Conservation (phyloP, 768 basidiomycete species). For the Hydnomerulius pinastri region DNA sequence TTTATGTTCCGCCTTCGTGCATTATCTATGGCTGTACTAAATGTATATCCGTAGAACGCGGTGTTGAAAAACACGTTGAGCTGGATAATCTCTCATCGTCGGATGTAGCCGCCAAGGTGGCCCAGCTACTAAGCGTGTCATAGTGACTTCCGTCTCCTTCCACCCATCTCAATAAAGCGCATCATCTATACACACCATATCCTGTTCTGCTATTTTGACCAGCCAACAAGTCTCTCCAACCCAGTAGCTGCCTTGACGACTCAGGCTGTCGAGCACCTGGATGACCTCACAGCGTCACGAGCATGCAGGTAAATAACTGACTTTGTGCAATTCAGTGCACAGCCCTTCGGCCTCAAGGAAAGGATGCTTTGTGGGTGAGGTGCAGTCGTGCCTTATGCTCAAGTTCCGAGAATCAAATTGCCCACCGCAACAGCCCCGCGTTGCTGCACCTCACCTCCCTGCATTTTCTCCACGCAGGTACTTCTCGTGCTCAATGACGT, state of each 20-base stretch:
- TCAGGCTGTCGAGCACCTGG: too few relatives aligned
- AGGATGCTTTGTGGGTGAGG: conserved; percentile 14
- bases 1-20: conserved; percentile 10
- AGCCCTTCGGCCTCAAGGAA: conserved; percentile 23
- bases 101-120: conserved; percentile 72
- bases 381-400: conserved; percentile 17
- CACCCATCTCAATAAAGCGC: background rate
- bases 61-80: conserved; percentile 79
- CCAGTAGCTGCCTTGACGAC: too few relatives aligned
- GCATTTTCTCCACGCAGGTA: background rate
- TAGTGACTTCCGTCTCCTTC: conserved; percentile 12
- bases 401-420: conserved; percentile 7
- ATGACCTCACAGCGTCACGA: background rate
- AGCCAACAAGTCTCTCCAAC: background rate
- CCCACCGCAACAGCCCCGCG: conserved; percentile 2
- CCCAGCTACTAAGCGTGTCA: conserved; percentile 52
- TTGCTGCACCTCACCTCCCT: background rate
- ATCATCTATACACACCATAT: conserved; percentile 8
- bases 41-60: conserved; percentile 54
- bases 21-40: conserved; percentile 19
- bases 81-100: conserved; percentile 72
- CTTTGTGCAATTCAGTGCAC: conserved; percentile 10
- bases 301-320: background rate
- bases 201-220: background rate
- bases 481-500: too few relatives aligned